Conservation (phyloP, 2,329 filamentous ascomycete genomes). For the Alternaria arborescens region DNA sequence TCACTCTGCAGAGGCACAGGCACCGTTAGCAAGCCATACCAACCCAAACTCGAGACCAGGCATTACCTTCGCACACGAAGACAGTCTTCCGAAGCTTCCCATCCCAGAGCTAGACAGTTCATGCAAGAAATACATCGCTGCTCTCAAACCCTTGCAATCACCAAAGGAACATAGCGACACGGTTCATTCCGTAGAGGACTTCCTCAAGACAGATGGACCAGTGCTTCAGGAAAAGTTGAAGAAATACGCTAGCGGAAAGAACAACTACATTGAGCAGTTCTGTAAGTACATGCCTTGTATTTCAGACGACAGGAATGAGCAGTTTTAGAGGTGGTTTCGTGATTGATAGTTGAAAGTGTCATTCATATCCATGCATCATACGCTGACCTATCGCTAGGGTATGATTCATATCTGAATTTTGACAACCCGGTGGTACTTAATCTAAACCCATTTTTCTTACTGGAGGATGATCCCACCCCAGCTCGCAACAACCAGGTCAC, state of each 20-base stretch:
- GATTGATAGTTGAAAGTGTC: constrained; percentile 12
- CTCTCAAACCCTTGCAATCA: constrained; percentile 82
- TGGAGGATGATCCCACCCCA: constrained; percentile 97
- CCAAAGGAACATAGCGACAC: constrained; percentile 85
- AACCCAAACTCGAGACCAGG: constrained; percentile 69
- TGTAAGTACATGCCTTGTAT: constrained; percentile 68
- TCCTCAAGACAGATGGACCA: constrained; percentile 81
- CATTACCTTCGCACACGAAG: constrained; percentile 89
- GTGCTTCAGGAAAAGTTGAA: constrained; percentile 88
- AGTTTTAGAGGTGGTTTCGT: constrained; percentile 9
- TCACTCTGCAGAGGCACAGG: constrained; percentile 57
- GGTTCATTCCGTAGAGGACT: constrained; percentile 80
- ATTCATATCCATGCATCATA: constrained; percentile 17
- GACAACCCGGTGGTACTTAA: constrained; percentile 98
- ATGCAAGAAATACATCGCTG: constrained; percentile 79
- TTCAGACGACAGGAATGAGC: background rate
- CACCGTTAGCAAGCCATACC: constrained; percentile 59
- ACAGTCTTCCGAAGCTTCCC: constrained; percentile 87
- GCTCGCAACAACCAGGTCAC: constrained; percentile 97
- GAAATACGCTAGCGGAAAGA: constrained; percentile 87
- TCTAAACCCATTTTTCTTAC: constrained; percentile 94
- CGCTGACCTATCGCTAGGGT: constrained; percentile 69
- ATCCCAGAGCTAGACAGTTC: constrained; percentile 87
- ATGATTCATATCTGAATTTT: constrained; percentile 97
- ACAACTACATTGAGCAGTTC: constrained; percentile 98